Percentiles rank a stretch among this genome's conserved stretches.
phyloP scores from a whole-genome alignment of 305 asterid species.

The Rubia balearica region DNA sequence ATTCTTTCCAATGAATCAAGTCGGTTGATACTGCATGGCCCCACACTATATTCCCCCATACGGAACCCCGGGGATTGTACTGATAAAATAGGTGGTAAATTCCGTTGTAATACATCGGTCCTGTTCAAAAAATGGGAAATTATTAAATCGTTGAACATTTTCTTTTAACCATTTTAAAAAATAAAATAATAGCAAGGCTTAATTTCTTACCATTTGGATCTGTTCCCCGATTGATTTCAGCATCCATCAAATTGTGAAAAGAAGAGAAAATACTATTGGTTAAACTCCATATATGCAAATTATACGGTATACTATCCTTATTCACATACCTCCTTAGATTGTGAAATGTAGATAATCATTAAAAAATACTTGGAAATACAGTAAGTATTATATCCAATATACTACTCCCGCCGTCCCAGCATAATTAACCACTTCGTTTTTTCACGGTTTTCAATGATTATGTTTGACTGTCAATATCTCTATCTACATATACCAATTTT shows the following conservation, averaged over 20 bases:
- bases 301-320: no score
- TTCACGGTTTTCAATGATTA: no score
- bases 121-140: slow-evolving; percentile 8
- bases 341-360: no score
- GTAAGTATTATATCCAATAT: no score
- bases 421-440: no score
- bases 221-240: slow-evolving; percentile 10
- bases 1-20: slow-evolving; percentile 32
- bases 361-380: no score
- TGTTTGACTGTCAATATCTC: no score
- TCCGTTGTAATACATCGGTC: slow-evolving; percentile 38
- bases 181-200: neutral
- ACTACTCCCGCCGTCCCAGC: no score
- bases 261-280: neutral
- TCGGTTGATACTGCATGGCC: slow-evolving; percentile 42
- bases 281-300: no score
- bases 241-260: slow-evolving; percentile 8
- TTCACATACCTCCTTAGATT: no score
- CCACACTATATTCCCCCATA: slow-evolving; percentile 44
- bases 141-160: neutral
- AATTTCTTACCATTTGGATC: slow-evolving; percentile 27
- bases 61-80: slow-evolving; percentile 34
- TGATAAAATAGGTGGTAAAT: slow-evolving; percentile 41
- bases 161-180: neutral
- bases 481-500: no score